phyloP scores from a whole-genome alignment of 768 basidiomycete species.

The Termitomyces sp. region DNA sequence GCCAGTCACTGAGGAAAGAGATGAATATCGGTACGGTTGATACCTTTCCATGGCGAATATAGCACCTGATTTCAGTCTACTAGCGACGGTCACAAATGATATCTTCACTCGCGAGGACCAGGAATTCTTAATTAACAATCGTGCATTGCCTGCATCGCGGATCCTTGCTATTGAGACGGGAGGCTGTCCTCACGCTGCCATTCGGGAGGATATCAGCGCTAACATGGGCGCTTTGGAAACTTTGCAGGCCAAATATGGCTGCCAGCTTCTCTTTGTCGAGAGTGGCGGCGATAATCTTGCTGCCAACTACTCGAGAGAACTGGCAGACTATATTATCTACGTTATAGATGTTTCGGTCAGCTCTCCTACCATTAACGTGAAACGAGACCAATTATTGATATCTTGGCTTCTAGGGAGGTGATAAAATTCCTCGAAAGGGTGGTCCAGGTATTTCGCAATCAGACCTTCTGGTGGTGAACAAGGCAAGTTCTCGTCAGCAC shows the following conservation, averaged over 20 bases:
- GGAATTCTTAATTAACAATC: slow-evolving; percentile 92
- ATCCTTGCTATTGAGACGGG: slow-evolving; percentile 98
- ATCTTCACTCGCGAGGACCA: slow-evolving; percentile 98
- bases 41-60: neutral
- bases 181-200: slow-evolving; percentile 97
- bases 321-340: slow-evolving; percentile 97
- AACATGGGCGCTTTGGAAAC: slow-evolving; percentile 96
- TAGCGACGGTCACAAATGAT: slow-evolving; percentile 97
- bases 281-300: slow-evolving; percentile 97
- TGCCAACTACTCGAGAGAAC: slow-evolving; percentile 92
- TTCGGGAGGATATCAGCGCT: slow-evolving; percentile 95
- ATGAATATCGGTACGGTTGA: slow-evolving; percentile 80
- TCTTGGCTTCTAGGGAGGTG: slow-evolving; percentile 62
- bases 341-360: slow-evolving; percentile 81
- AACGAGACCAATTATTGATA: slow-evolving; percentile 3
- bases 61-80: neutral
- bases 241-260: slow-evolving; percentile 84
- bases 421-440: slow-evolving; percentile 98
- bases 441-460: slow-evolving; percentile 97
- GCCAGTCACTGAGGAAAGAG: slow-evolving; percentile 69
- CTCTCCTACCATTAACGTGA: neutral
- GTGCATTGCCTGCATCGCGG: slow-evolving; percentile 76
- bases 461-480: slow-evolving; percentile 92
- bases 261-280: slow-evolving; percentile 91
- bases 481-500: slow-evolving; percentile 41